Evolutionary conservation across 768 basidiomycete species (phyloP).

Genomic region (Lepiota brunneoincarnata): DNA sequence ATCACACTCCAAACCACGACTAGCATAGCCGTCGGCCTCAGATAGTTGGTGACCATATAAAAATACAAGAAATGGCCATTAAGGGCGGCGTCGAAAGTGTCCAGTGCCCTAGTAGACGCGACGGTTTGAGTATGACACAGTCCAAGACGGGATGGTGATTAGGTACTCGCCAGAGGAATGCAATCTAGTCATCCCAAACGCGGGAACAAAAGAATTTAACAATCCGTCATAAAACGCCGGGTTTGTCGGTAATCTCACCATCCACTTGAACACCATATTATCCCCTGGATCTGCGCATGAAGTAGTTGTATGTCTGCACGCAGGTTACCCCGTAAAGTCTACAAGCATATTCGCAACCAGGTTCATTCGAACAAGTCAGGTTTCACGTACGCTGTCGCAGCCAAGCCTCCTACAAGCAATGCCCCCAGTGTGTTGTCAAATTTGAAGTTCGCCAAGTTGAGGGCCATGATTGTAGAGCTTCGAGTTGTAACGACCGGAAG

Average conservation of each 20-base stretch:
- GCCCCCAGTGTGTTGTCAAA: constrained; percentile 55
- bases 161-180: constrained; percentile 31
- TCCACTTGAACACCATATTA: constrained; percentile 27
- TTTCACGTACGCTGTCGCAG: constrained; percentile 48
- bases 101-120: constrained; percentile 38
- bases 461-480: not conserved
- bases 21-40: constrained; percentile 41
- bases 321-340: constrained; percentile 64
- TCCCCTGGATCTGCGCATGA: constrained; percentile 34
- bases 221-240: not conserved
- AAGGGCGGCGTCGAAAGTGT: constrained; percentile 54
- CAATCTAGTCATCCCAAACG: constrained; percentile 24
- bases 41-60: constrained; percentile 56
- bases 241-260: constrained; percentile 26
- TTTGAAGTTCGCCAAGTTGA: constrained; percentile 9
- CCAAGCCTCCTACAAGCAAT: constrained; percentile 49
- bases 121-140: not conserved
- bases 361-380: not conserved
- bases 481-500: not conserved
- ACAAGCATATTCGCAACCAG: not conserved
- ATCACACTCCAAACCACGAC: constrained; percentile 53
- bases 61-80: constrained; percentile 55
- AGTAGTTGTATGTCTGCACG: constrained; percentile 53
- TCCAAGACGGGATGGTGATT: not conserved
- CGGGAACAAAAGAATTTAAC: not conserved